phyloP scores from a whole-genome alignment of 1,139 yeast species.

The Taphrina populina region DNA sequence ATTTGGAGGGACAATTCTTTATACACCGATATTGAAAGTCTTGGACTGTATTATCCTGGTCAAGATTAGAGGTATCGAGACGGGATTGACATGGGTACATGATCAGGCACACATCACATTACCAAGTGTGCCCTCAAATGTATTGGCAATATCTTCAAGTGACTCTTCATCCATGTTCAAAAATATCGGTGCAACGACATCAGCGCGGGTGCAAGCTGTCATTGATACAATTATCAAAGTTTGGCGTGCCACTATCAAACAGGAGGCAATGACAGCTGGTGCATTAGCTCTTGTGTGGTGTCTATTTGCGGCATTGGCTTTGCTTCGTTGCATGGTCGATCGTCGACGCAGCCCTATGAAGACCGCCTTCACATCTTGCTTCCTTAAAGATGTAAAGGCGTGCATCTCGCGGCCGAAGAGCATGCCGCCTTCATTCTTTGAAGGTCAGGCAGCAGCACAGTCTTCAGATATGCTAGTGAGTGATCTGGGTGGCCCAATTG shows the following conservation, averaged over 20 bases:
- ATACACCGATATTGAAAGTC: conserved; percentile 58
- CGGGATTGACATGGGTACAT: conserved; percentile 77
- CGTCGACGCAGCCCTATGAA: not conserved
- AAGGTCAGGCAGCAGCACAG: too few relatives aligned
- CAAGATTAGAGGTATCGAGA: conserved; percentile 62
- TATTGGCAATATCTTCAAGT: conserved; percentile 4
- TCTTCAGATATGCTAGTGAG: too few relatives aligned
- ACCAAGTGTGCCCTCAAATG: conserved; percentile 48
- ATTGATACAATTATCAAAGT: not conserved
- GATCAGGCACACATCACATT: conserved; percentile 59
- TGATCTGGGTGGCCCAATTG: too few relatives aligned
- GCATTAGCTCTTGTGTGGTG: conserved; percentile 2
- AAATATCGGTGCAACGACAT: not conserved
- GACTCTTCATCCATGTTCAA: not conserved
- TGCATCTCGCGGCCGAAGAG: conserved; percentile 12
- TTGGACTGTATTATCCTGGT: conserved; percentile 78
- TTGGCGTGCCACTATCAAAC: conserved; percentile 16
- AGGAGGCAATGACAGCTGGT: conserved; percentile 22
- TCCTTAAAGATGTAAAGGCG: conserved; percentile 6
- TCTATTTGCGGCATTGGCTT: conserved; percentile 1
- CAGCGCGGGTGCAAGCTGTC: not conserved
- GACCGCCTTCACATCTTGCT: conserved; percentile 19
- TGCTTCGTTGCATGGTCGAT: conserved; percentile 4
- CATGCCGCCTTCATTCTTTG: too few relatives aligned
- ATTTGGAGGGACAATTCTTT: conserved; percentile 68